These are phyloP conservation scores for Crucibulum cyathiforme DNA, from an alignment of 1,284 basidiomycete species.

Conservation along the genomic window DNA sequence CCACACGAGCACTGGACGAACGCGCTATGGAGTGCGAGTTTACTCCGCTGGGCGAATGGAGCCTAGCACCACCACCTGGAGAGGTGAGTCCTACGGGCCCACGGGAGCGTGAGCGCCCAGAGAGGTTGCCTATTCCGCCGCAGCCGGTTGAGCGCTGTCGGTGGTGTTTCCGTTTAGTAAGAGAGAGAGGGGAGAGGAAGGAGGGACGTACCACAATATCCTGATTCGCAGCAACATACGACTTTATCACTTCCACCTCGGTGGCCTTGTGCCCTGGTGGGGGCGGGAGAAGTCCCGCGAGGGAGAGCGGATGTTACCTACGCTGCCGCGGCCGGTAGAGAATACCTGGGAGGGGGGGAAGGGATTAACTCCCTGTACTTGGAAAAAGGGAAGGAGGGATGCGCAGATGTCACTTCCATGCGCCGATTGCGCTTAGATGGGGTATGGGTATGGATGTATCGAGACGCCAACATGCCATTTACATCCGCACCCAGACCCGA, in stretches of 20 bases:
- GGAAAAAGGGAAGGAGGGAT: not conserved
- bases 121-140: slow-evolving; percentile 66
- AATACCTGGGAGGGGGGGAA: slow-evolving; percentile 41
- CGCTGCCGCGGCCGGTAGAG: slow-evolving; percentile 77
- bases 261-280: slow-evolving; percentile 30
- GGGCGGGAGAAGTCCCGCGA: slow-evolving; percentile 56
- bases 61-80: slow-evolving; percentile 8
- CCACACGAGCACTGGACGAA: slow-evolving; percentile 13
- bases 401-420: too few relatives aligned
- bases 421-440: too few relatives aligned
- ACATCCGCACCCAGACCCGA: too few relatives aligned
- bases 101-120: slow-evolving; percentile 42
- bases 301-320: slow-evolving; percentile 78
- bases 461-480: too few relatives aligned
- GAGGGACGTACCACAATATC: slow-evolving; percentile 41
- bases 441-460: too few relatives aligned
- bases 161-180: not conserved
- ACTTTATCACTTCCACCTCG: slow-evolving; percentile 53
- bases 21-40: slow-evolving; percentile 12
- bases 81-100: slow-evolving; percentile 5
- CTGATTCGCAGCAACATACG: slow-evolving; percentile 42
- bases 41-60: not conserved
- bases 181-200: slow-evolving; percentile 3
- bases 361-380: slow-evolving; percentile 2
- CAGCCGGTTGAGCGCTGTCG: slow-evolving; percentile 62